phyloP scores from a whole-genome alignment of 148 eudicot genomes.

The Rhododendron vialii region DNA sequence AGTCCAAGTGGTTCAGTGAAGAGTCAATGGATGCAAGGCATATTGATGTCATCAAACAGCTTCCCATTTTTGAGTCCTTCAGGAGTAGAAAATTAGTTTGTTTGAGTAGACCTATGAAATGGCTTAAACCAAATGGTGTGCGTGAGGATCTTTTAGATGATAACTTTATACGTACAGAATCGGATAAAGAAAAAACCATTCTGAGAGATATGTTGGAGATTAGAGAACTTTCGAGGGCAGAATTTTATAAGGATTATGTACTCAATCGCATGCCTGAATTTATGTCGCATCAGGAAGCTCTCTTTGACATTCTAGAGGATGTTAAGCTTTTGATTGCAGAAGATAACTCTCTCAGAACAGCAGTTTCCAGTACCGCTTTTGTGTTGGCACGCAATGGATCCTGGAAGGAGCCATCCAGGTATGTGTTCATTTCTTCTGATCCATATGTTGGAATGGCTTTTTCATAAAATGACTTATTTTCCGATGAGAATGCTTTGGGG shows the following conservation, averaged over 20 bases:
- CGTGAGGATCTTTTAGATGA: conserved; percentile 85
- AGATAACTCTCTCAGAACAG: conserved; percentile 59
- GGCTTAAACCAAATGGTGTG: conserved; percentile 77
- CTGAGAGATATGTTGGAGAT: conserved; percentile 54
- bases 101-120: conserved; percentile 59
- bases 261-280: conserved; percentile 79
- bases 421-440: conserved; percentile 6
- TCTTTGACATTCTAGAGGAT: conserved; percentile 62
- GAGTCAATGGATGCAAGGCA: conserved; percentile 46
- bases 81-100: conserved; percentile 62
- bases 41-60: conserved; percentile 55
- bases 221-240: conserved; percentile 57
- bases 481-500: background rate
- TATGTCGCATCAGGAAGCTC: conserved; percentile 51
- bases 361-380: conserved; percentile 64
- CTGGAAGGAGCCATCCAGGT: conserved; percentile 95
- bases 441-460: background rate
- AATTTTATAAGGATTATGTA: conserved; percentile 77
- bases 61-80: conserved; percentile 92
- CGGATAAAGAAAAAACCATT: conserved; percentile 79
- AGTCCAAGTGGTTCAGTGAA: conserved; percentile 90
- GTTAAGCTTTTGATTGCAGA: conserved; percentile 61
- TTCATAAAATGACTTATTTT: background rate
- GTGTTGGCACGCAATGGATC: conserved; percentile 71
- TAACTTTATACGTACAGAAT: conserved; percentile 77